Evolutionary conservation across 2,329 filamentous ascomycete species (phyloP).

Genomic region (Cercospora janseana): DNA sequence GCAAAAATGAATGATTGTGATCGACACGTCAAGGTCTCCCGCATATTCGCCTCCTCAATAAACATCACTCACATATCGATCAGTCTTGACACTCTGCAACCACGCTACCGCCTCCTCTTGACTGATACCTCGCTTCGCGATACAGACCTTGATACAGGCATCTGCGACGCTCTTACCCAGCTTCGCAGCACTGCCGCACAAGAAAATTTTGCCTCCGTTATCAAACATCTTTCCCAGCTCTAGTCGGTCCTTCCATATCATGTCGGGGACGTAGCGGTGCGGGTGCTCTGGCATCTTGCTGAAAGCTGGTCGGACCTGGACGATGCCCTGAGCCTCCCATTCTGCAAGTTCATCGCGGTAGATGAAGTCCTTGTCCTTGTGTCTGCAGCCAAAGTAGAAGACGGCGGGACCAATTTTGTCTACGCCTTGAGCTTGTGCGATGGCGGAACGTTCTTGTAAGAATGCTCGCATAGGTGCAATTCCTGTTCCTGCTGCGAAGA

Average conservation of each 20-base stretch:
- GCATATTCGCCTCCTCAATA: not conserved
- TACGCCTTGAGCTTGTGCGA: constrained; percentile 32
- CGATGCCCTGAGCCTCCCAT: constrained; percentile 20
- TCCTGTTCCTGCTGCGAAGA: constrained; percentile 54
- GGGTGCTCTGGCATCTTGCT: constrained; percentile 42
- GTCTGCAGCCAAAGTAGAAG: constrained; percentile 35
- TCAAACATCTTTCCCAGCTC: constrained; percentile 48
- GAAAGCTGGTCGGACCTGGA: constrained; percentile 18
- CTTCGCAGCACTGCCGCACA: constrained; percentile 57
- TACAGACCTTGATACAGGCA: constrained; percentile 44
- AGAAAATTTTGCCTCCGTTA: constrained; percentile 57
- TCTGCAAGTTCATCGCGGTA: constrained; percentile 27
- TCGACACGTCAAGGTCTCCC: not conserved
- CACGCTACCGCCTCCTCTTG: constrained; percentile 45
- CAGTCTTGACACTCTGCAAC: constrained; percentile 48
- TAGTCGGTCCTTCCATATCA: constrained; percentile 47
- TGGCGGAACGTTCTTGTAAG: constrained; percentile 43
- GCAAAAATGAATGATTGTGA: too few species aligned
- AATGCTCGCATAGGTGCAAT: constrained; percentile 50
- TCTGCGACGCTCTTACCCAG: constrained; percentile 46
- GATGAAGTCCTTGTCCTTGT: constrained; percentile 34
- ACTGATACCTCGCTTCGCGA: constrained; percentile 36
- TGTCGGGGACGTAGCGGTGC: constrained; percentile 52
- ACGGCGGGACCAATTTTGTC: constrained; percentile 27
- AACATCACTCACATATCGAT: constrained; percentile 43